phyloP scores from a whole-genome alignment of 2,329 filamentous ascomycete genomes.

The Metarhizium humberi region DNA sequence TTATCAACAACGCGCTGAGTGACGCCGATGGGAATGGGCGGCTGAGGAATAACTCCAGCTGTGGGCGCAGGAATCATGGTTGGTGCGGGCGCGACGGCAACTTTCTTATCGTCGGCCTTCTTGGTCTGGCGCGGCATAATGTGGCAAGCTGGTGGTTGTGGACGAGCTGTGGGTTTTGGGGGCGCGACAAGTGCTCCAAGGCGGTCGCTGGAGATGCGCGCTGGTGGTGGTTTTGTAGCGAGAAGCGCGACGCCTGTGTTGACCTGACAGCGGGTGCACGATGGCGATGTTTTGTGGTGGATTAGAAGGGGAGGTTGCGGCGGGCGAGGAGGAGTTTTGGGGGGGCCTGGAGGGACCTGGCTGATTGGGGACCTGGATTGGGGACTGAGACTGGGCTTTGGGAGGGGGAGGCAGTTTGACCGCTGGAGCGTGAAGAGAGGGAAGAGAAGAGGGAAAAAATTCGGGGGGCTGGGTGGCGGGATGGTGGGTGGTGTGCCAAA shows the following conservation, averaged over 20 bases:
- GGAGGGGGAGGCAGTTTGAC: background rate
- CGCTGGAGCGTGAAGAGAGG: background rate
- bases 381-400: background rate
- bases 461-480: conserved; percentile 17
- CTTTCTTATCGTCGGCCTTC: conserved; percentile 30
- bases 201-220: conserved; percentile 8
- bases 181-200: conserved; percentile 3
- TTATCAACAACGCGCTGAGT: conserved; percentile 46
- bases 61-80: conserved; percentile 12
- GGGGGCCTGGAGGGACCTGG: conserved; percentile 2
- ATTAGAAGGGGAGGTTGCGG: conserved; percentile 1
- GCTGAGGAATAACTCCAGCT: conserved; percentile 6
- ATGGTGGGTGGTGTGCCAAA: conserved; percentile 24
- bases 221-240: conserved; percentile 9
- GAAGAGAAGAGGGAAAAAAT: conserved; percentile 13
- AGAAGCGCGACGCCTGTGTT: conserved; percentile 2
- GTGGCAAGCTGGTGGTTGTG: conserved; percentile 4
- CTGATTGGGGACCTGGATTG: background rate
- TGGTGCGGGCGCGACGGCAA: conserved; percentile 21
- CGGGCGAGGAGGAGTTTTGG: conserved; percentile 2
- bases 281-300: conserved; percentile 7
- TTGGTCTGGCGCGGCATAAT: conserved; percentile 38
- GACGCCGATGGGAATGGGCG: conserved; percentile 9
- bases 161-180: conserved; percentile 1
- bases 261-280: conserved; percentile 2